A percentile compares a stretch with the other conserved stretches of the same genome.
These are phyloP conservation scores for Terfezia boudieri DNA, from an alignment of 495 filamentous ascomycete genomes.

Conservation along the genomic window DNA sequence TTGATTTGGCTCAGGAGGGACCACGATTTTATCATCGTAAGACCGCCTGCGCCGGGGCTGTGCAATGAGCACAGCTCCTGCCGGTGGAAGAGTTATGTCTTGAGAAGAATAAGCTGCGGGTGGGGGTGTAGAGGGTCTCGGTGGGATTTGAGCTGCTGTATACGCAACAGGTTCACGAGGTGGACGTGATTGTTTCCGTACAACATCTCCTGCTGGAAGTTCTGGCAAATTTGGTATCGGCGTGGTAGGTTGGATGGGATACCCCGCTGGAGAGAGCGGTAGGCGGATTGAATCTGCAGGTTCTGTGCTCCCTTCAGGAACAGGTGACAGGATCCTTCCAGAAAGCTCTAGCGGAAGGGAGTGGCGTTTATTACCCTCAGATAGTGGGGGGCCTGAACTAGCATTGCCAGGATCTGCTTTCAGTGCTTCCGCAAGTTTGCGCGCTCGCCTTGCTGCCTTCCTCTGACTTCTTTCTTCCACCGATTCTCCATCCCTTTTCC, in stretches of 20 bases:
- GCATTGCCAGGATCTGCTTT: not conserved
- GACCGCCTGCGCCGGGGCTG: not conserved
- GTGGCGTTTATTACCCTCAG: too few species aligned
- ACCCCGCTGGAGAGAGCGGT: not conserved
- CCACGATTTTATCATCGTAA: not conserved
- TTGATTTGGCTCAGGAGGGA: not conserved
- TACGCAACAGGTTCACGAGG: not conserved
- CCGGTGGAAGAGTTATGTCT: not conserved
- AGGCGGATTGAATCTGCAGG: not conserved
- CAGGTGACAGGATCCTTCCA: too few species aligned
- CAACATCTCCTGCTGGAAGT: not conserved
- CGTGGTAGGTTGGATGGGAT: not conserved
- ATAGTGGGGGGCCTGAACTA: not conserved
- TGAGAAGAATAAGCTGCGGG: not conserved
- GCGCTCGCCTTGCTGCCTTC: not conserved
- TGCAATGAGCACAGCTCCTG: not conserved
- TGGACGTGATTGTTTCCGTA: not conserved
- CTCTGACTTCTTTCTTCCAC: not conserved
- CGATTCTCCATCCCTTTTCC: not conserved
- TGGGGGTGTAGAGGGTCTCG: not conserved
- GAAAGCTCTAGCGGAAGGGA: too few species aligned
- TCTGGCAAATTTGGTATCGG: not conserved
- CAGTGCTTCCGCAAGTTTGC: not conserved
- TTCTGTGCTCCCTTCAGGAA: too few species aligned
- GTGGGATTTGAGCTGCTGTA: not conserved